Evolutionary conservation across 768 basidiomycete genomes (phyloP).

Genomic region (Tremella fuciformis): DNA sequence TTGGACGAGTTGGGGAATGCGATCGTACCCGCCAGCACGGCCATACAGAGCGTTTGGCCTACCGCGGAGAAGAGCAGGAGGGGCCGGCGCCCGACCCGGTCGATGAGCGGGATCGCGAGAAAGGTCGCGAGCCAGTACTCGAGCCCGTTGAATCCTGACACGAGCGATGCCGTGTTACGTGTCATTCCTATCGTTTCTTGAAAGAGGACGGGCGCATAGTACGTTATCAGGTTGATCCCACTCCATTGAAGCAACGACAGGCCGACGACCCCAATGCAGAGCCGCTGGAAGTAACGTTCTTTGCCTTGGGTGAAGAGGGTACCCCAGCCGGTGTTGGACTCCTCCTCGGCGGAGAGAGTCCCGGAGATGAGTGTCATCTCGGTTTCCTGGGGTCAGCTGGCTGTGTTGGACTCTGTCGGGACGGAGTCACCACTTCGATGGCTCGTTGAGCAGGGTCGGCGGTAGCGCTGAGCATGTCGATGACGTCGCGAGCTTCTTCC

Average conservation of each 20-base stretch:
- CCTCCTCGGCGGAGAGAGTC: not conserved
- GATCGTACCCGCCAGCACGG: constrained; percentile 58
- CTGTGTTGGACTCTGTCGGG: too few relatives aligned
- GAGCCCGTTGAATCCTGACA: constrained; percentile 51
- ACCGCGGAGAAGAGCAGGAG: constrained; percentile 26
- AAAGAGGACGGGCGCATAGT: constrained; percentile 46
- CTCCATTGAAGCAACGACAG: constrained; percentile 57
- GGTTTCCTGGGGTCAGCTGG: too few relatives aligned
- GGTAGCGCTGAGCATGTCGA: constrained; percentile 12
- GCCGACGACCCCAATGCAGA: not conserved
- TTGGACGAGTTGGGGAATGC: constrained; percentile 53
- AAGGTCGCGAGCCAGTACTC: constrained; percentile 13
- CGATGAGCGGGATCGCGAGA: constrained; percentile 23
- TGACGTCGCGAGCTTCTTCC: constrained; percentile 23
- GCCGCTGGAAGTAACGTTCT: not conserved
- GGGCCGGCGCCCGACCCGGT: constrained; percentile 27
- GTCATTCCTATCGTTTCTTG: constrained; percentile 32
- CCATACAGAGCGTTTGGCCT: constrained; percentile 57
- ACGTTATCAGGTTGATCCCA: constrained; percentile 65
- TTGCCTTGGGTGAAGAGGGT: constrained; percentile 5
- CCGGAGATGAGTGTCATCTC: not conserved
- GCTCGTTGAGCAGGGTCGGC: not conserved
- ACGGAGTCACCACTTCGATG: too few relatives aligned
- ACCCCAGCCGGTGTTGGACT: not conserved
- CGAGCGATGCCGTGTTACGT: constrained; percentile 42